Evolutionary conservation across 306 rosid species (phyloP), one percentile per base, ranked within the genome.

Genomic region (Dalbergia oliveri): DNA sequence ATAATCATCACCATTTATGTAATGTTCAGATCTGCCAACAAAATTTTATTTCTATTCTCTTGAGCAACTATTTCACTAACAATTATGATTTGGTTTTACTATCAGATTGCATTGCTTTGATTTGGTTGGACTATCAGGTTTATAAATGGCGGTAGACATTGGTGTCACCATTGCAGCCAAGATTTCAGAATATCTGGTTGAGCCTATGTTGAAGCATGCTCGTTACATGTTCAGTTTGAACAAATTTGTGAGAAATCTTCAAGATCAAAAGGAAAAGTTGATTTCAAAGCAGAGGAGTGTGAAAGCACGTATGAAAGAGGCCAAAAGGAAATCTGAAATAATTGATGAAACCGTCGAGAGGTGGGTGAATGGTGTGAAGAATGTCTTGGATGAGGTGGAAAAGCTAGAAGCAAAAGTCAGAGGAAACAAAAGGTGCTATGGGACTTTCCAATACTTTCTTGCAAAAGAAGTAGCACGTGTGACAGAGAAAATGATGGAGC

Each of bases 151-250:
- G 1, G 80, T 5, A 5, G 72, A 75, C 50, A 34, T 49, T 4
- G 63, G 51, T n/a, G 1, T 75, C 51, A 16, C 63, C 37, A 8
- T 75, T 75, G 63, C 63, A 49, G 15, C 72, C 13, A 49, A 49
- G 69, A 8, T 75, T 47, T 4, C 23, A 63, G 39, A 75, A 50
- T 75, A 75, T 34, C 34, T 62, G 72, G 72, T 75, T 6, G 4
- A 75, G 21, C 80, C 72, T n/a, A 47, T 75, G 59, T 31, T 47
- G 16, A 33, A 62, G 62, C 35, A 75, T n/a, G 70, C 70, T 61
- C 45, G 21, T 62, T 75, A 75, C 50, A 11, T 75, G 37, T 75
- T 75, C 21, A 11, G 75, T 56, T 39, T 78, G 35, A 67, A 67
- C 47, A 43, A 67, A 11, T 21, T 67, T 60, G 35, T 56, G 14